These are phyloP conservation scores for Arbutus unedo DNA, from an alignment of 148 eudicot genomes.

Conservation along the genomic window DNA sequence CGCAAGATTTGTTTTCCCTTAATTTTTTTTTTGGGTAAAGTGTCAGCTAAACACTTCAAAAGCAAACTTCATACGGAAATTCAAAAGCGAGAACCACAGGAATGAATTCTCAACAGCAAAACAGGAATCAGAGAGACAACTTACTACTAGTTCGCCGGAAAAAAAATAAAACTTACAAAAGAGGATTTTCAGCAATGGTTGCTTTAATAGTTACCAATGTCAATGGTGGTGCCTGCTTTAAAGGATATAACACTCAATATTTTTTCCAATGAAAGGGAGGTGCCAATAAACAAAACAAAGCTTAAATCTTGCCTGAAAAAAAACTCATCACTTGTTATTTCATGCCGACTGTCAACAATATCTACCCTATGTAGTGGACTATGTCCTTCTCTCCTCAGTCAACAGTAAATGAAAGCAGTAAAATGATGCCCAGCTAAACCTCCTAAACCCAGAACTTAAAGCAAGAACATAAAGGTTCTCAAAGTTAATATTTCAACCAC, in stretches of 20 bases:
- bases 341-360: not conserved
- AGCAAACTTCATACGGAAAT: not conserved
- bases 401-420: not conserved
- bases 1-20: too few relatives aligned
- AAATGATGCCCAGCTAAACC: conserved; percentile 2
- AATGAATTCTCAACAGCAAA: not conserved
- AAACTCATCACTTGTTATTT: not conserved
- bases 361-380: not conserved
- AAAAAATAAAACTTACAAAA: not conserved
- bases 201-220: not conserved
- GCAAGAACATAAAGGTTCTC: not conserved
- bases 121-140: not conserved
- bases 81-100: not conserved
- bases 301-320: not conserved
- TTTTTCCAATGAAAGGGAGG: not conserved
- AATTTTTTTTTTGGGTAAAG: not conserved
- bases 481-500: not conserved
- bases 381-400: conserved; percentile 1
- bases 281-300: not conserved
- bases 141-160: too few relatives aligned
- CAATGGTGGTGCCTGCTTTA: not conserved
- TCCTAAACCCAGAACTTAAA: not conserved
- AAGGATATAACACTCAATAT: too few relatives aligned
- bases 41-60: not conserved
- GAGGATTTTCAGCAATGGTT: not conserved